Base-by-base conservation (phyloP, 164 flowering plant genomes). In the Vitis labrusca region DNA sequence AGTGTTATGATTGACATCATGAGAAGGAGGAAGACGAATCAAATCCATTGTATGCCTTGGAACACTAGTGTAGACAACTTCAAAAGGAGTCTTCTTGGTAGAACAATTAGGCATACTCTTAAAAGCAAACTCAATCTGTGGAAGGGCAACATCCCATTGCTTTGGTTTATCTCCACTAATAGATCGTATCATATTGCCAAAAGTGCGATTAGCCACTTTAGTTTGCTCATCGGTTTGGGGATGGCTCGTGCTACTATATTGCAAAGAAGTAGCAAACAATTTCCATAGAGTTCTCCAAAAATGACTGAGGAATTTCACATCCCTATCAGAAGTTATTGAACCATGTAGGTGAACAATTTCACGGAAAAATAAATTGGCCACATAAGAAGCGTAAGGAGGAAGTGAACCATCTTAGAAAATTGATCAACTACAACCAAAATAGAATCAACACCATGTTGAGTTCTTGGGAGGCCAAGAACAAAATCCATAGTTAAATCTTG, bases 81-180 rank as follows among this genome's bases (percentile, higher is more conserved):
- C 44, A 37, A 37, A 37, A 37, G 44, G 44, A 37, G 44, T 37
- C 7, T 37, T 37, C 44, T 37, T 37, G 3, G 17, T 51, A 10
- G 8, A 30, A 12, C 47, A 8, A 65, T 65, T 15, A 17, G 53
- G 15, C 27, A 37, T 48, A 53, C 48, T 66, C 5, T 66, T 66
- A 37, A 53, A 49, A 8, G 56, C 57, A 30, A 66, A 66, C 50
- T 66, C 69, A 12, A 30, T 3, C 32, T 53, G 49, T 23, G 60
- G 59, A 5, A 27, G 48, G 7, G 49, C 59, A 2, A 6, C 10
- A 54, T 66, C 69, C n/a, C 49, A 66, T 10, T 16, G 19, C 9
- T 29, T 66, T 14, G 60, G 69, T 19, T 66, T 66, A n/a, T 66
- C 69, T 8, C 69, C 61, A 55, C 12, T 55, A 30, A 66, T n/a